Evolutionary conservation across 1,139 yeast species (phyloP), one percentile per base, ranked within the genome.

Genomic region (Zhuliangozyma blackwelliae): DNA sequence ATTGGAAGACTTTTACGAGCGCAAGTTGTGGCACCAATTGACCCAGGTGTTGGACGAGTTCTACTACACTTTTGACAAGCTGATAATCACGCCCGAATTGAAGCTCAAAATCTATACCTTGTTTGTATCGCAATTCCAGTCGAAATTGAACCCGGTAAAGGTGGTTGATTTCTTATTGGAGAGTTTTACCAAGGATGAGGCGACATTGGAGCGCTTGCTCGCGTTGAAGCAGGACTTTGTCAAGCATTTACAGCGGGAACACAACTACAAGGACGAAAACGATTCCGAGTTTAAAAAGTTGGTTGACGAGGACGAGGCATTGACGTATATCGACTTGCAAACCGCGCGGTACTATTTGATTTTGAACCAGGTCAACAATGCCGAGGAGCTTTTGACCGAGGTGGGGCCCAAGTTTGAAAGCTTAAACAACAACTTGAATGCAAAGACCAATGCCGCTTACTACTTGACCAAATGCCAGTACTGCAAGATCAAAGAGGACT

Each of bases 1-100:
- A 40, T 76, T 92, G 56, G 97, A 90, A 55, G 96, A 89, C 51
- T 71, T 71, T 45, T 86, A 88, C 64, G 97, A 90, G 57, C 75
- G 96, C 50, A 88, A 87, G 68, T 72, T 77, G 51, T 77, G 81
- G 81, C 77, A 70, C 54, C 95, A 87, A 64, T 75, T 92, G 55
- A 87, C 97, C 2, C 75, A 77, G 43, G 63, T 78, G 11, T 68
- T 92, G 43, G 75, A 75, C 35, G 75, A 73, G 43, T 75, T 86
- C 49, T 87, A 81, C 36, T 40, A 44, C 30, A 11, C 39, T 8
- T 42, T 34, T 29, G 59, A 65, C 61, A 34, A 52, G 51, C 40
- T 73, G 74, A 23, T 69, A 64, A 32, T 72, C 81, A 67, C 76
- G 19, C 65, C 61, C 33, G 66, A 75, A 0, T 59, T 85, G 38